phyloP scores from a whole-genome alignment of 305 asterid species.

The Solanum hybrid region DNA sequence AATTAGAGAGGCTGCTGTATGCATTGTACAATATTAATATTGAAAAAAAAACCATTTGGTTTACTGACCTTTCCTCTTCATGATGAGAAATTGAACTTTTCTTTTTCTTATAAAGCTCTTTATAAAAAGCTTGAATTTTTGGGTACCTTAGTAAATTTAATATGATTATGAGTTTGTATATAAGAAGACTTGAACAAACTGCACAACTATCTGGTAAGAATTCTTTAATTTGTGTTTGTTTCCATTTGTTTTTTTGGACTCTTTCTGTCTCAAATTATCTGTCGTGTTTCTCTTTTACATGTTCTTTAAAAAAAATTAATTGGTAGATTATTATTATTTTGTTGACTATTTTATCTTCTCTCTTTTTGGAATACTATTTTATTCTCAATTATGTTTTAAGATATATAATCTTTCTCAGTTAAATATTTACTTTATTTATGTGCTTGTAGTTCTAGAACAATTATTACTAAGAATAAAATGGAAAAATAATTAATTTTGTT shows the following conservation, averaged over 20 bases:
- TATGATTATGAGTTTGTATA: background rate
- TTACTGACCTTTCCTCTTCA: slow-evolving; percentile 3
- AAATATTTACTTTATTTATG: background rate
- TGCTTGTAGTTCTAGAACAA: background rate
- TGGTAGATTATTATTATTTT: background rate
- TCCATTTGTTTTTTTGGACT: background rate
- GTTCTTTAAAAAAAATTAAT: background rate
- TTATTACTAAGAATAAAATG: background rate
- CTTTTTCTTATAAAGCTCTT: background rate
- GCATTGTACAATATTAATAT: background rate
- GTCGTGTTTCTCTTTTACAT: background rate
- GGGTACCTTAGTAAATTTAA: background rate
- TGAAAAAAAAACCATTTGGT: background rate
- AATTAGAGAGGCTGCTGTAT: background rate
- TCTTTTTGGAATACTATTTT: background rate
- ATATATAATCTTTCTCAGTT: background rate
- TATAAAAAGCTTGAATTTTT: background rate
- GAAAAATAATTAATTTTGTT: background rate
- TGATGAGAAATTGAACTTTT: background rate
- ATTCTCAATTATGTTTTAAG: background rate
- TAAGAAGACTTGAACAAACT: background rate
- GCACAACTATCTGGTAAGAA: background rate
- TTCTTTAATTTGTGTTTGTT: background rate
- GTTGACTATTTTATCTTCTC: background rate
- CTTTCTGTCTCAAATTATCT: background rate